Conservation (phyloP, 768 basidiomycete species). For the Podaxis pistillaris region DNA sequence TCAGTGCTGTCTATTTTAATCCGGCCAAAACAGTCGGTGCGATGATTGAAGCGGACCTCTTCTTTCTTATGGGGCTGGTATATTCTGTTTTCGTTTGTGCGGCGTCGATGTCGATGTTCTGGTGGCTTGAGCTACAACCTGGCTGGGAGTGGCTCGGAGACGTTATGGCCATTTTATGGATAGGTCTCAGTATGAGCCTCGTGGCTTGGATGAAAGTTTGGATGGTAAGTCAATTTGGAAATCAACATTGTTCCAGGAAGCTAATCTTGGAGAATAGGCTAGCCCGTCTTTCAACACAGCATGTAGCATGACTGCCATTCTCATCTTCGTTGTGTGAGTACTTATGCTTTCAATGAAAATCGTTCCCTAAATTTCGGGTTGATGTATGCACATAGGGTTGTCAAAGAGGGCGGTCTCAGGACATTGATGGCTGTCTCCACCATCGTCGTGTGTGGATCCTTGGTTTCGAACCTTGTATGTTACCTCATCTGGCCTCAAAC, state of each 20-base stretch:
- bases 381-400: constrained; percentile 46
- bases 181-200: constrained; percentile 77
- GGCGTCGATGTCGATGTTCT: constrained; percentile 73
- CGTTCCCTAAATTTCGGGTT: constrained; percentile 3
- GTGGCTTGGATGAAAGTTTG: constrained; percentile 92
- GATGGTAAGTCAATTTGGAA: constrained; percentile 49
- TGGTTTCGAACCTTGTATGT: constrained; percentile 83
- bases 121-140: constrained; percentile 69
- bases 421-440: constrained; percentile 73
- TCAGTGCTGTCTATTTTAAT: constrained; percentile 82
- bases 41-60: constrained; percentile 90
- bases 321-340: constrained; percentile 77
- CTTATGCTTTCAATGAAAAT: not conserved
- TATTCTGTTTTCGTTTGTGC: constrained; percentile 75
- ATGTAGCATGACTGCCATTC: constrained; percentile 82
- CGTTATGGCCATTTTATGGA: constrained; percentile 71
- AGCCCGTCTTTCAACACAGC: constrained; percentile 92
- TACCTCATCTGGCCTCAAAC: constrained; percentile 81
- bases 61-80: constrained; percentile 66
- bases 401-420: constrained; percentile 84
- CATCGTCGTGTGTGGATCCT: constrained; percentile 74
- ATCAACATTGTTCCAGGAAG: not conserved
- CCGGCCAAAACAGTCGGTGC: constrained; percentile 91
- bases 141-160: constrained; percentile 79
- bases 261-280: constrained; percentile 29